Evolutionary conservation across 1,139 yeast species (phyloP), one percentile per base, ranked within the genome.

Genomic region (Meyerozyma sp.): DNA sequence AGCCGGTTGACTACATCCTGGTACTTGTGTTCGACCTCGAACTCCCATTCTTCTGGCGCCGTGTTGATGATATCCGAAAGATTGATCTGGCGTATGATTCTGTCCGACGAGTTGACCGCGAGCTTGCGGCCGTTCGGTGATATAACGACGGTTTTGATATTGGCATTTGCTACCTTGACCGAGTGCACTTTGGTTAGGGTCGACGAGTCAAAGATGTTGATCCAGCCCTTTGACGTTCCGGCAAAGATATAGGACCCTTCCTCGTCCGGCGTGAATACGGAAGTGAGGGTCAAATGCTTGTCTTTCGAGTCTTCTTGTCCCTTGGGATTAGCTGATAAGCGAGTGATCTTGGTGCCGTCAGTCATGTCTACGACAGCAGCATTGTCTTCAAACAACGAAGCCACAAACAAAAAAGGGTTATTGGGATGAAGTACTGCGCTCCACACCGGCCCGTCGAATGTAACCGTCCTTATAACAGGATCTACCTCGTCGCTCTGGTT

Each of bases 1-100:
- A 89, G 68, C 49, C 86, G 68, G 62, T 90, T 91, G 38, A 91
- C 95, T 43, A 88, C 90, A 61, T 91, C 97, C 60, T 90, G 96
- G 58, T 89, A 91, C 57, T 81, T 83, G 61, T 87, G 94, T 52
- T 84, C 91, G 4, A 84, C 68, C 44, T 83, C 89, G 40, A 88
- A 69, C 34, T 74, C 81, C 49, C 57, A 56, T 77, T 84, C 78
- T 9, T 62, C 63, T 0, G 58, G 61, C 1, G 66, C 58, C 7
- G 46, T 43, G 39, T 44, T 42, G 7, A 52, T 2, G 30, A 53
- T 48, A 46, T 80, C 81, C 23, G 85, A 82, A 47, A 84, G 59
- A 45, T 70, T 67, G 40, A 79, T 67, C 54, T 87, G 95, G 46
- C 97, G 70, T 25, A 91, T 84, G 13, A 88, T 78, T 44, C 96